Evolutionary conservation across 106 monocot species (phyloP), one percentile per base, ranked within the genome.

Genomic region (Xerophyta viscosa): DNA sequence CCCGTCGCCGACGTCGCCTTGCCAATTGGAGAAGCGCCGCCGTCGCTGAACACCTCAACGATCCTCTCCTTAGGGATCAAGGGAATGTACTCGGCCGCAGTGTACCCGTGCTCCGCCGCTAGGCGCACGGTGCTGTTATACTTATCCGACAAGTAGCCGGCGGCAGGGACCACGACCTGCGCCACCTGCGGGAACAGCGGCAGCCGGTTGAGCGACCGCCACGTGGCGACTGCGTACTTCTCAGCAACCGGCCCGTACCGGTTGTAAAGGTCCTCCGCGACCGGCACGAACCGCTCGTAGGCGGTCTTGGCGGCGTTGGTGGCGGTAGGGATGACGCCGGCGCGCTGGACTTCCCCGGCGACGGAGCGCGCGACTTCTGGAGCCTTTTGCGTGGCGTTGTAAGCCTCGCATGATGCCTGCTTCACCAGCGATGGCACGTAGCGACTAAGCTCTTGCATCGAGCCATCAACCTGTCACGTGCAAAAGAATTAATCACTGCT

Each of bases 101-200:
- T 17, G 43, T 72, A 69, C 4, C 68, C 76, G 39, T 37, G 46
- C 23, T 41, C 58, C 0, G 42, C 67, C 8, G 71, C 67, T 36
- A 13, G 26, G 14, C n/a, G 17, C 46, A 84, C 62, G 14, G 54
- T 58, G 19, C 12, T 19, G 64, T 84, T 84, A 67, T 84, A 84
- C 68, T 64, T 75, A 30, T 78, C 74, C 15, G 71, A 41, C 71
- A 61, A 71, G 70, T 65, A 48, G 9, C 78, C 84, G n/a, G 78
- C 74, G 4, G 65, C 71, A 3, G 79, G 75, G 2, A 85, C 56
- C 23, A 50, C 59, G 50, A 80, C 41, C 61, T 76, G 67, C 15
- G 75, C 72, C 12, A 69, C 76, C 52, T 76, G 75, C 0, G 68
- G 76, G 62, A 85, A 64, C 19, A 80, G 19, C 2, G 85, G 80